Evolutionary conservation across 495 filamentous ascomycete species (phyloP).

Genomic region (Aspergillus haitiensis): DNA sequence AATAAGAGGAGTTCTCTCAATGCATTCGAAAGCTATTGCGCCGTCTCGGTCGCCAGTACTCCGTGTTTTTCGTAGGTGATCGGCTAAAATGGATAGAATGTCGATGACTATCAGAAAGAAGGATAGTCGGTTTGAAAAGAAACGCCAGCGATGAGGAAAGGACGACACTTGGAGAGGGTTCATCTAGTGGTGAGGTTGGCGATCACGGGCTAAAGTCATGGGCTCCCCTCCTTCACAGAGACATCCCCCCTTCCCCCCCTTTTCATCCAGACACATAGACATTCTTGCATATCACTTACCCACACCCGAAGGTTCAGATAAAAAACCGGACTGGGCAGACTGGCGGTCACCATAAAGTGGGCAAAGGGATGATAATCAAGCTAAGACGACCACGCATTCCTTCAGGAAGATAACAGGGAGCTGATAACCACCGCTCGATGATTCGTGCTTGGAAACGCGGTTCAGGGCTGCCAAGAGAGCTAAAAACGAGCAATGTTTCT

Average conservation of each 20-base stretch:
- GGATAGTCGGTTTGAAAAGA: not conserved
- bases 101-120: not conserved
- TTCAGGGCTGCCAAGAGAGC: conserved; percentile 8
- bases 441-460: not conserved
- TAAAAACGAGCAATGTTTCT: conserved; percentile 6
- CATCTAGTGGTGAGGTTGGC: not conserved
- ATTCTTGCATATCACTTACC: conserved; percentile 5
- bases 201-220: not conserved
- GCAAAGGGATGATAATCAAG: conserved; percentile 9
- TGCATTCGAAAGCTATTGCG: not conserved
- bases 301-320: conserved; percentile 7
- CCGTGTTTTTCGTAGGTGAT: not conserved
- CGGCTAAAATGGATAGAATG: not conserved
- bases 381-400: conserved; percentile 5
- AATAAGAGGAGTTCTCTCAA: not conserved
- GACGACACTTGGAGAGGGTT: not conserved
- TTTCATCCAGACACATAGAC: not conserved
- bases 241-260: not conserved
- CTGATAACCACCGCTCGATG: not conserved
- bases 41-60: conserved; percentile 7
- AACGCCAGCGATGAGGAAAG: not conserved
- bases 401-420: conserved; percentile 5
- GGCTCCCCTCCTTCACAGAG: not conserved
- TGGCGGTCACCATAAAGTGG: conserved; percentile 13
- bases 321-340: conserved; percentile 20